Conservation (phyloP, 2,329 filamentous ascomycete species). For the Calonectria multiphialidica region DNA sequence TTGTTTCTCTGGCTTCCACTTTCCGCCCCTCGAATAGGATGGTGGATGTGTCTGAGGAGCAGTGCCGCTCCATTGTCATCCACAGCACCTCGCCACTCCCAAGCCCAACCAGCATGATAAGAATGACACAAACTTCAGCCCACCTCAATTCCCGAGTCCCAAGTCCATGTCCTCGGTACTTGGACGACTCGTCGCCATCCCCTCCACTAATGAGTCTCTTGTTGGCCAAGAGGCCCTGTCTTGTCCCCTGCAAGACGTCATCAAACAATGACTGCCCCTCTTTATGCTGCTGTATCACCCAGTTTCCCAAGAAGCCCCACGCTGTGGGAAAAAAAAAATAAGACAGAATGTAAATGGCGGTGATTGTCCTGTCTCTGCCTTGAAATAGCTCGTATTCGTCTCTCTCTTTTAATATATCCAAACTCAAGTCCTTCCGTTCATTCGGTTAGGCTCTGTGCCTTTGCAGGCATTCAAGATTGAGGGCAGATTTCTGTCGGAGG, state of each 20-base stretch:
- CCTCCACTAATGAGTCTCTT: conserved; percentile 25
- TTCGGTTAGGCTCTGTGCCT: conserved; percentile 31
- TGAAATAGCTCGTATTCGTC: conserved; percentile 30
- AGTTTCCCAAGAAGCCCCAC: conserved; percentile 6
- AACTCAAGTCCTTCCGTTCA: conserved; percentile 24
- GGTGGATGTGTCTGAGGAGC: conserved; percentile 17
- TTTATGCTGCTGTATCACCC: conserved; percentile 26
- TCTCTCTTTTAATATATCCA: conserved; percentile 16
- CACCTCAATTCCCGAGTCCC: conserved; percentile 35
- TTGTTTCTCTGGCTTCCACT: conserved; percentile 22
- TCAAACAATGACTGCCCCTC: conserved; percentile 25
- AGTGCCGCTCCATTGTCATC: conserved; percentile 21
- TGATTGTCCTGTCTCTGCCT: conserved; percentile 23
- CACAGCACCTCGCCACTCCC: conserved; percentile 22
- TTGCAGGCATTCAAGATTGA: conserved; percentile 34
- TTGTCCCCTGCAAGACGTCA: conserved; percentile 30
- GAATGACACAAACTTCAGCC: conserved; percentile 28
- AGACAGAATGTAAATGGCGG: conserved; percentile 26
- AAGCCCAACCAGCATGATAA: conserved; percentile 17
- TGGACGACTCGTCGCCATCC: conserved; percentile 33
- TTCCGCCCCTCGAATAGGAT: conserved; percentile 15
- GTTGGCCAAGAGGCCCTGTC: conserved; percentile 25
- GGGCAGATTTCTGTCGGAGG: conserved; percentile 30
- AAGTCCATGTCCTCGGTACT: conserved; percentile 47
- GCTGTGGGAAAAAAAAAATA: conserved; percentile 11